phyloP scores from a whole-genome alignment of 495 filamentous ascomycete genomes.

The Penicillium verhagenii region DNA sequence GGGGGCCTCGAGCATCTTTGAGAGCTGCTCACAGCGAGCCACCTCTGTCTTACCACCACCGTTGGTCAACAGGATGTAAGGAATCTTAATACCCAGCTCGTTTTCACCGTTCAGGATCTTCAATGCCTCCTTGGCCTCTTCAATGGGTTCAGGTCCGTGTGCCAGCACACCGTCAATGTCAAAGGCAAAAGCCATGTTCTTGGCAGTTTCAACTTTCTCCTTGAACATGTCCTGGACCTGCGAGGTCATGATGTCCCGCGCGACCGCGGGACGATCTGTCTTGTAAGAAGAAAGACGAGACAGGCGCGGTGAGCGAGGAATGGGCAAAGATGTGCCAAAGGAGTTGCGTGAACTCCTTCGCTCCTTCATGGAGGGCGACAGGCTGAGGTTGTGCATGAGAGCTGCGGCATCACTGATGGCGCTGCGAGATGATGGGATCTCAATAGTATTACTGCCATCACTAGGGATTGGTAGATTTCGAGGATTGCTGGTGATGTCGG shows the following conservation, averaged over 20 bases:
- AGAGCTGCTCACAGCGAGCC: conserved; percentile 77
- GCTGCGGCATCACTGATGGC: conserved; percentile 65
- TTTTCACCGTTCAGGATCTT: conserved; percentile 84
- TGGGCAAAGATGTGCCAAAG: conserved; percentile 74
- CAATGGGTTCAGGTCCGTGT: conserved; percentile 75
- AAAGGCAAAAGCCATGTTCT: conserved; percentile 83
- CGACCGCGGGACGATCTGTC: conserved; percentile 46
- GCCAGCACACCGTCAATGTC: conserved; percentile 91
- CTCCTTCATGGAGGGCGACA: conserved; percentile 64
- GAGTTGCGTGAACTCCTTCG: conserved; percentile 74
- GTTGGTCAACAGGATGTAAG: conserved; percentile 93
- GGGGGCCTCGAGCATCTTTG: conserved; percentile 65
- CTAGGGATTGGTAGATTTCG: conserved; percentile 45
- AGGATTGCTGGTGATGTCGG: neutral
- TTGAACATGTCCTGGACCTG: conserved; percentile 70
- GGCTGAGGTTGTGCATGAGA: conserved; percentile 73
- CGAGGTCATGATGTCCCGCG: conserved; percentile 68
- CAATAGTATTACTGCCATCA: conserved; percentile 56
- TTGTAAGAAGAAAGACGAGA: conserved; percentile 61
- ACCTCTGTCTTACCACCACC: conserved; percentile 88
- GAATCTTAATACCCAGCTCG: conserved; percentile 78
- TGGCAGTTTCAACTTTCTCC: conserved; percentile 63
- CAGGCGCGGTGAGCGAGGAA: conserved; percentile 67
- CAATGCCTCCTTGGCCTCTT: conserved; percentile 81
- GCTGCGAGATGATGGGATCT: conserved; percentile 69